Evolutionary conservation across 2,329 filamentous ascomycete genomes (phyloP).

Genomic region (Tolypocladium tundrense): DNA sequence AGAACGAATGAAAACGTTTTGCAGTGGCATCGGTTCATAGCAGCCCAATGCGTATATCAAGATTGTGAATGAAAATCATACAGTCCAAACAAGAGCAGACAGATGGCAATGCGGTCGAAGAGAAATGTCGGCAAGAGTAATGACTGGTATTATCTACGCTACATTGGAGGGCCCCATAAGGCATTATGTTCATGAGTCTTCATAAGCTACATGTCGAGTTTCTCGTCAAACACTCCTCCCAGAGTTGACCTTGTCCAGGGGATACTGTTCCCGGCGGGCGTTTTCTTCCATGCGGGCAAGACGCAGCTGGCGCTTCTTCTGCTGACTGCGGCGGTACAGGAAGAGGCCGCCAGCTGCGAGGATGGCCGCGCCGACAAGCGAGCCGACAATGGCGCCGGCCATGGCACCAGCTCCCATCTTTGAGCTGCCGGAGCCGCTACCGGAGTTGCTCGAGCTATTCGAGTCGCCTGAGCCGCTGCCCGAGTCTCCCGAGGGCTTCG

Average conservation of each 20-base stretch:
- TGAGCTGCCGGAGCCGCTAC: neutral
- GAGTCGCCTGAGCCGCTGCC: slow-evolving; percentile 3
- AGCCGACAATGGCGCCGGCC: neutral
- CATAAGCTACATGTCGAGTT: too few species aligned
- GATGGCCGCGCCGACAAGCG: neutral
- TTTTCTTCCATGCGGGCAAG: slow-evolving; percentile 2
- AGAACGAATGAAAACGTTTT: too few species aligned
- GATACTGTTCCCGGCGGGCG: neutral
- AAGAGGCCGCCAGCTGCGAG: neutral
- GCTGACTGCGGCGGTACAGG: neutral
- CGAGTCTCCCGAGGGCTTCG: slow-evolving; percentile 8
- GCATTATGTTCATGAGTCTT: neutral
- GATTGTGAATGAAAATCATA: too few species aligned
- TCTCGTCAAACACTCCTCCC: neutral
- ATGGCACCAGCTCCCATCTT: slow-evolving; percentile 1
- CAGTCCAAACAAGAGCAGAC: neutral
- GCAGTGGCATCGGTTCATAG: too few species aligned
- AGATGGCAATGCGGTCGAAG: neutral
- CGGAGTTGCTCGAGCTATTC: neutral
- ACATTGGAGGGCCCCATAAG: neutral
- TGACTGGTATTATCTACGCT: neutral
- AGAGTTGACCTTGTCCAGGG: neutral
- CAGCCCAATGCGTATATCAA: too few species aligned
- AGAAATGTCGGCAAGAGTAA: neutral
- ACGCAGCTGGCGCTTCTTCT: neutral